Conservation (phyloP, 2,329 filamentous ascomycete genomes). For the Dothistroma septosporum region DNA sequence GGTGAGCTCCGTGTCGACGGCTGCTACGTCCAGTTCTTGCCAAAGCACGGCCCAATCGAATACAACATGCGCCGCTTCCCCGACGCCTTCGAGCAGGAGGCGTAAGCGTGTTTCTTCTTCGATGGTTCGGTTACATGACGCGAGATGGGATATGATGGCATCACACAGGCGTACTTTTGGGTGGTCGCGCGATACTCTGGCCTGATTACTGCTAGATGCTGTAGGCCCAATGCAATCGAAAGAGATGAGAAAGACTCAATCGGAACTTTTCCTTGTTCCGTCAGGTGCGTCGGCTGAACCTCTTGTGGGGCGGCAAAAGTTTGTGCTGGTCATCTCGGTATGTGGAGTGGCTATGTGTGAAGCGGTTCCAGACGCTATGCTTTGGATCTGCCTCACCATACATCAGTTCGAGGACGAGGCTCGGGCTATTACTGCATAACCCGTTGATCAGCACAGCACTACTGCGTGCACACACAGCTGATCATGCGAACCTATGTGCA, state of each 20-base stretch:
- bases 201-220: constrained; percentile 3
- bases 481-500: no score
- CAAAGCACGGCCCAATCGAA: constrained; percentile 81
- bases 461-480: no score
- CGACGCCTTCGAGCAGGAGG: constrained; percentile 65
- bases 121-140: constrained; percentile 7
- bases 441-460: no score
- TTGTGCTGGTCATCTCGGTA: no score
- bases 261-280: not conserved
- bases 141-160: constrained; percentile 10
- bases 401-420: no score
- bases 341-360: no score
- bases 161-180: constrained; percentile 4
- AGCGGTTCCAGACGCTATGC: no score
- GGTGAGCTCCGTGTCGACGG: constrained; percentile 94
- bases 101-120: constrained; percentile 23
- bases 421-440: no score
- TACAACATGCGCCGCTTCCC: constrained; percentile 94
- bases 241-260: not conserved
- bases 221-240: constrained; percentile 2
- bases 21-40: constrained; percentile 99
- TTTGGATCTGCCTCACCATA: no score
- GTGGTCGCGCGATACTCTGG: not conserved
- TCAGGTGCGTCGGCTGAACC: not conserved
- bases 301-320: no score